Conservation (phyloP, 2,329 filamentous ascomycete species). For the Botrytis pseudocinerea region DNA sequence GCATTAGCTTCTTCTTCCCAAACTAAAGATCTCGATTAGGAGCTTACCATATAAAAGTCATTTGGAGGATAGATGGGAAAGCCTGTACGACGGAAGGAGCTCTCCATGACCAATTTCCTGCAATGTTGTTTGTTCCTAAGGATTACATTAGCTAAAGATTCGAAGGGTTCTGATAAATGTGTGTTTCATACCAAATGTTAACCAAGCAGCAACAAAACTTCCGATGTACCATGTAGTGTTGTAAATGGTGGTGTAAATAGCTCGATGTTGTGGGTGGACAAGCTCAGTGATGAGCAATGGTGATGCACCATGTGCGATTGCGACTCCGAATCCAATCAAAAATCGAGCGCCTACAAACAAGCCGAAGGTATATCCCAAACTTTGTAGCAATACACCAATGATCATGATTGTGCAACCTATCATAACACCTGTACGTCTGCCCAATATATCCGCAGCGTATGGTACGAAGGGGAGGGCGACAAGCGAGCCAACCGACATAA, state of each 20-base stretch:
- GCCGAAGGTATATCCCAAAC: slow-evolving; percentile 43
- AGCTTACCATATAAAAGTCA: slow-evolving; percentile 36
- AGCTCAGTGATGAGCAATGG: slow-evolving; percentile 48
- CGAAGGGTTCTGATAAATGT: neutral
- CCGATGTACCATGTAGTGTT: slow-evolving; percentile 49
- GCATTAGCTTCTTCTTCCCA: neutral
- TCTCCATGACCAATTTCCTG: slow-evolving; percentile 42
- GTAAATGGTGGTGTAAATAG: slow-evolving; percentile 50
- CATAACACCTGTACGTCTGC: slow-evolving; percentile 49
- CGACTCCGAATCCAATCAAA: slow-evolving; percentile 43
- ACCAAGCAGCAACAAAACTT: slow-evolving; percentile 49
- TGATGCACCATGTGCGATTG: slow-evolving; percentile 37
- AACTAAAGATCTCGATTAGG: neutral
- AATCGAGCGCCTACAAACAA: slow-evolving; percentile 48
- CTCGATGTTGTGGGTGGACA: slow-evolving; percentile 51
- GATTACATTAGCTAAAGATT: slow-evolving; percentile 5
- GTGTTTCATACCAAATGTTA: slow-evolving; percentile 43
- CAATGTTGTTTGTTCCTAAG: slow-evolving; percentile 43
- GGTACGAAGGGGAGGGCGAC: slow-evolving; percentile 50
- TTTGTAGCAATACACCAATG: slow-evolving; percentile 47
- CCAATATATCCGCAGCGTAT: slow-evolving; percentile 50
- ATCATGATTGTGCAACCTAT: slow-evolving; percentile 50
- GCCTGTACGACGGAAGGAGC: slow-evolving; percentile 41
- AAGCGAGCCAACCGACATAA: slow-evolving; percentile 52
- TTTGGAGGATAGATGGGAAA: slow-evolving; percentile 35